Conservation (phyloP, 2,329 filamentous ascomycete genomes). For the Aspergillus hiratsukae region DNA sequence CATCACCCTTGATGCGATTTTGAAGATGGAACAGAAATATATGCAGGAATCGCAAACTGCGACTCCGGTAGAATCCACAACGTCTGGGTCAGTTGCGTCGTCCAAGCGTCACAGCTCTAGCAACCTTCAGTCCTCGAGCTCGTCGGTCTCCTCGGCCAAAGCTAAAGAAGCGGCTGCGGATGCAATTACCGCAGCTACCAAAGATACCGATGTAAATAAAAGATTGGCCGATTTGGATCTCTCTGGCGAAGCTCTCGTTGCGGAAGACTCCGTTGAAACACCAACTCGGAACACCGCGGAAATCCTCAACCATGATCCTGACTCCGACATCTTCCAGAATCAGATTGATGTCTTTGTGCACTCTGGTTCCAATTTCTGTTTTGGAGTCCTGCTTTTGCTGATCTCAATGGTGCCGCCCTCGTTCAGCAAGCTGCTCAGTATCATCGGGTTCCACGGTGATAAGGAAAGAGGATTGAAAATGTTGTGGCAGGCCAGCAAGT, state of each 20-base stretch:
- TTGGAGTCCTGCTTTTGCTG: constrained; percentile 76
- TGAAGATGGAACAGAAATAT: constrained; percentile 66
- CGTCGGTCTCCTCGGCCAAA: constrained; percentile 11
- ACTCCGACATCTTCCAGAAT: constrained; percentile 64
- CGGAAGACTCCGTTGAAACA: constrained; percentile 16
- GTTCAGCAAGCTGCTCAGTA: constrained; percentile 78
- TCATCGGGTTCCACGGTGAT: constrained; percentile 89
- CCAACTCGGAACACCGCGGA: constrained; percentile 22
- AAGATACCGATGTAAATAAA: constrained; percentile 15
- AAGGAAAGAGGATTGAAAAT: constrained; percentile 74
- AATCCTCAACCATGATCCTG: constrained; percentile 47
- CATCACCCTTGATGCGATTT: constrained; percentile 71
- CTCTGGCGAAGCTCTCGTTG: constrained; percentile 11
- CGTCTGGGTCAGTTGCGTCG: constrained; percentile 5
- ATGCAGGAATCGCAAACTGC: constrained; percentile 28
- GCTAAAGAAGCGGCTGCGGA: constrained; percentile 13
- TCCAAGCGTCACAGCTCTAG: constrained; percentile 6
- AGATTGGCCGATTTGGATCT: constrained; percentile 23
- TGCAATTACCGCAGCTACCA: constrained; percentile 3
- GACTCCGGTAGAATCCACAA: not conserved
- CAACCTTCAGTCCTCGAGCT: not conserved
- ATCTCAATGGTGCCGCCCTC: constrained; percentile 91
- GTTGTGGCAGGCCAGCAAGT: constrained; percentile 85
- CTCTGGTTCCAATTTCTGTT: constrained; percentile 83
- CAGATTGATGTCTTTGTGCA: constrained; percentile 84